A percentile compares a stretch with the other conserved stretches of the same genome.
phyloP scores from a whole-genome alignment of 73 alveolate genomes.

The Paramecium octaurelia region DNA sequence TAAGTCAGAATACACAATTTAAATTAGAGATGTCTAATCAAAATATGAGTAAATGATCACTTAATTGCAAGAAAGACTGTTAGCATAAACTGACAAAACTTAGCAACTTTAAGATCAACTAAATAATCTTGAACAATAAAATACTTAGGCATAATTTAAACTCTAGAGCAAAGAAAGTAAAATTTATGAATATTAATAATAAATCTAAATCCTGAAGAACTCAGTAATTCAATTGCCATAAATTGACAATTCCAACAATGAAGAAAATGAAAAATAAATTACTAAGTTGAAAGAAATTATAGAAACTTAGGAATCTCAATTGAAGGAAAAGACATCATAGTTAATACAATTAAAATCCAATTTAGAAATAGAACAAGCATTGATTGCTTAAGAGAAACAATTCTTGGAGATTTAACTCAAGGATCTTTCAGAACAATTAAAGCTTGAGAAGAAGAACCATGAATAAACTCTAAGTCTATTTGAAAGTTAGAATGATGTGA shows the following conservation, averaged over 20 bases:
- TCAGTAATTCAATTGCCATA: neutral
- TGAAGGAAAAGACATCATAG: neutral
- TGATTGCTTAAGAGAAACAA: slow-evolving; percentile 14
- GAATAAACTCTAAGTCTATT: slow-evolving; percentile 14
- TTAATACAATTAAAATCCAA: neutral
- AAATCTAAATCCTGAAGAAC: neutral
- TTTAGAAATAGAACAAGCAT: slow-evolving; percentile 15
- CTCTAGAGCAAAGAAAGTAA: neutral
- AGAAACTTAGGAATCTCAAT: neutral
- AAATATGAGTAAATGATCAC: slow-evolving; percentile 8
- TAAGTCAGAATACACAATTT: slow-evolving; percentile 7
- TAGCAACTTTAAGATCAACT: neutral
- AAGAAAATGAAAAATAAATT: neutral
- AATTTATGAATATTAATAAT: neutral
- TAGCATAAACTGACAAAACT: neutral
- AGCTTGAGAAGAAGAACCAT: neutral
- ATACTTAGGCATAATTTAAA: neutral
- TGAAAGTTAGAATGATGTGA: slow-evolving; percentile 22
- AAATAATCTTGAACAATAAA: neutral
- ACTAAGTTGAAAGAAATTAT: neutral
- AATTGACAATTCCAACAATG: neutral
- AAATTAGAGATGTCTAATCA: slow-evolving; percentile 36
- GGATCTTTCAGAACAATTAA: neutral
- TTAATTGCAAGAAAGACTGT: neutral
- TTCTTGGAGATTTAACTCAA: slow-evolving; percentile 1